A percentile compares a stretch with the other conserved stretches of the same genome.
Conservation (phyloP, 1,284 basidiomycete species). For the Heterobasidion irregulare region DNA sequence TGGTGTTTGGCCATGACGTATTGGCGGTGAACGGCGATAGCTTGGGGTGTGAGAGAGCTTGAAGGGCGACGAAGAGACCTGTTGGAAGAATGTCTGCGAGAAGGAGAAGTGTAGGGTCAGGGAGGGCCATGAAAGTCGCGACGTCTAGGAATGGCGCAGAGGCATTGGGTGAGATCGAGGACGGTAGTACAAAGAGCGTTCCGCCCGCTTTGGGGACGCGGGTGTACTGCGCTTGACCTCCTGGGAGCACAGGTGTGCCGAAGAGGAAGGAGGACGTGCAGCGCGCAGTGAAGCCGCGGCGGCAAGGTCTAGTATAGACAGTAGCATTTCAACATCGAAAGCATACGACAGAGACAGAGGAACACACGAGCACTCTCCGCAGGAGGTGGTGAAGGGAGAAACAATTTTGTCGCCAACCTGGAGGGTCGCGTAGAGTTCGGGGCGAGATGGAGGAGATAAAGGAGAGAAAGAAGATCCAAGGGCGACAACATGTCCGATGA, state of each 20-base stretch:
- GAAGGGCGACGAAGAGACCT: slow-evolving; percentile 67
- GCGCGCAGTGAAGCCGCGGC: slow-evolving; percentile 68
- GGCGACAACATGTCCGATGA: slow-evolving; percentile 71
- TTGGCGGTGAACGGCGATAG: slow-evolving; percentile 47
- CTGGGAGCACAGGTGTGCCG: slow-evolving; percentile 66
- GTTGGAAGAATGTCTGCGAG: slow-evolving; percentile 80
- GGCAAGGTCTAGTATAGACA: slow-evolving; percentile 52
- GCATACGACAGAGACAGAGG: background rate
- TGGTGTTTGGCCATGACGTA: slow-evolving; percentile 46
- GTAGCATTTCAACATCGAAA: background rate
- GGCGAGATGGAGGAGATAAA: slow-evolving; percentile 34
- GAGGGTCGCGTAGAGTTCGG: slow-evolving; percentile 57
- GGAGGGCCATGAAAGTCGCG: slow-evolving; percentile 9
- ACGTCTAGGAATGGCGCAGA: slow-evolving; percentile 11
- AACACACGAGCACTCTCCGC: slow-evolving; percentile 72
- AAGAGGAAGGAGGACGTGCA: slow-evolving; percentile 65
- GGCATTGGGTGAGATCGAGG: slow-evolving; percentile 26
- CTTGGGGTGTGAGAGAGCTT: slow-evolving; percentile 68
- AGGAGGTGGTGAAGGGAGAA: slow-evolving; percentile 80
- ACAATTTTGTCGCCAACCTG: slow-evolving; percentile 80
- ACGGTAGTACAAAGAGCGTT: slow-evolving; percentile 63
- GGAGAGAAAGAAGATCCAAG: slow-evolving; percentile 57
- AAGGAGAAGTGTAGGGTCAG: slow-evolving; percentile 59
- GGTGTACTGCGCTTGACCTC: slow-evolving; percentile 85
- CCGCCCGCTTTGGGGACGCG: slow-evolving; percentile 76